Base-by-base conservation (phyloP, 2,329 filamentous ascomycete species). In the Sporothrix euskadiensis region DNA sequence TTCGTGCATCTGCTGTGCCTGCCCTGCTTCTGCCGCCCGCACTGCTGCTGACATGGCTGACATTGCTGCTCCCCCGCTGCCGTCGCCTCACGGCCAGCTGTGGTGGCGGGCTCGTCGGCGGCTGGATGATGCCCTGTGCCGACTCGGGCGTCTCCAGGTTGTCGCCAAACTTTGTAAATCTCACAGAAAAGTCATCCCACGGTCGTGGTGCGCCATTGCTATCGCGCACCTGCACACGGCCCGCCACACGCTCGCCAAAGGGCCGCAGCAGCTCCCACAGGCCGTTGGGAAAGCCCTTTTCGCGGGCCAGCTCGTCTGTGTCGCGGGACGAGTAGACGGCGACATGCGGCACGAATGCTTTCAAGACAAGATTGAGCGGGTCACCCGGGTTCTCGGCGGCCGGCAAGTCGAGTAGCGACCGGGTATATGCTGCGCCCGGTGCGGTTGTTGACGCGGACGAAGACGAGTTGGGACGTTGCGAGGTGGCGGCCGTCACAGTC, bases 121-220 rank as follows among this genome's bases (percentile, higher is more conserved):
- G 72, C 72, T 80, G 82, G 47, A 82, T 78, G 32, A 79, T 79
- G 57, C 80, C 79, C 7, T 79, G 78, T 14, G 79, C 78, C 10
- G 83, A 80, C 71, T 87, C 85, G 1, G 86, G 85, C 68, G 84
- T 81, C 77, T 88, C 87, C 19, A 89, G 79, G 30, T 86, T 84
- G 76, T 88, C 85, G 1, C 89, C 90, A 72, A 97, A 88, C 74
- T 89, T 88, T 5, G 92, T 90, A 80, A 99, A 98, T 72, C 94
- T 91, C 73, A 99, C 88, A 0, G 93, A 91, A 81, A 94, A 99
- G 80, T 98, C 94, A 72, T 98, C 95, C 84, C 92, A 95, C 54
- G 89, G 88, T 79, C 90, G 90, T 80, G 94, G 94, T 59, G 91
- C 89, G 9, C 96, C 95, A 77, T 93, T 90, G 79, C 94, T 98